A percentile compares a stretch with the other conserved stretches of the same genome.
Conservation (phyloP, 1,284 basidiomycete species). For the Meira nashicola region DNA sequence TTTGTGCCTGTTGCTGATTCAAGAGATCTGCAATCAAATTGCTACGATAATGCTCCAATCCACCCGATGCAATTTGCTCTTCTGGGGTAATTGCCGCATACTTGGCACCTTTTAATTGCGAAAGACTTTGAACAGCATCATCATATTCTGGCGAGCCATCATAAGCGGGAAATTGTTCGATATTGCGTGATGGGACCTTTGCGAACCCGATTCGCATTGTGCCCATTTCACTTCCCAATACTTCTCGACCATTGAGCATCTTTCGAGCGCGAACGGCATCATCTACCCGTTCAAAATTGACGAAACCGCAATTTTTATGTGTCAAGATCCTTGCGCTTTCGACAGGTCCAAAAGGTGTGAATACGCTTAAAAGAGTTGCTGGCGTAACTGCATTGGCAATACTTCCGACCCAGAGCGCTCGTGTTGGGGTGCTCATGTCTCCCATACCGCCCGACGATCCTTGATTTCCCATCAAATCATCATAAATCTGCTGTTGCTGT, state of each 20-base stretch:
- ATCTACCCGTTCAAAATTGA: slow-evolving; percentile 95
- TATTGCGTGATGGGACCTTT: slow-evolving; percentile 64
- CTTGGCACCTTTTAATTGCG: slow-evolving; percentile 63
- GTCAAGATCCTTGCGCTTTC: slow-evolving; percentile 91
- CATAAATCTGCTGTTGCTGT: neutral
- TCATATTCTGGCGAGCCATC: slow-evolving; percentile 18
- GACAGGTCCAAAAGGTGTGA: slow-evolving; percentile 92
- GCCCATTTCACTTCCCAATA: slow-evolving; percentile 89
- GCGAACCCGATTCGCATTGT: slow-evolving; percentile 94
- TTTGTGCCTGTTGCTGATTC: slow-evolving; percentile 62
- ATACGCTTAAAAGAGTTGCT: slow-evolving; percentile 67
- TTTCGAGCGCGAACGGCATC: slow-evolving; percentile 92
- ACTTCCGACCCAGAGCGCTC: slow-evolving; percentile 43
- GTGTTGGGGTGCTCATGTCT: slow-evolving; percentile 17
- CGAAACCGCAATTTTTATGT: slow-evolving; percentile 91
- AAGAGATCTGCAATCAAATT: slow-evolving; percentile 86
- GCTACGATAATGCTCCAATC: slow-evolving; percentile 86
- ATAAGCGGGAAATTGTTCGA: slow-evolving; percentile 15
- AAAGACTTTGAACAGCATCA: slow-evolving; percentile 30
- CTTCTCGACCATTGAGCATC: slow-evolving; percentile 87
- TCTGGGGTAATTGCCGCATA: slow-evolving; percentile 80
- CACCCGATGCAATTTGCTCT: slow-evolving; percentile 81
- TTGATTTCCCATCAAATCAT: neutral
- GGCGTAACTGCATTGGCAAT: slow-evolving; percentile 33
- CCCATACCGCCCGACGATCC: neutral